Percentiles rank a stretch among this genome's conserved stretches.
Conservation (phyloP, 805 yeast species). For the Yamadazyma takamatsuzukensis region DNA sequence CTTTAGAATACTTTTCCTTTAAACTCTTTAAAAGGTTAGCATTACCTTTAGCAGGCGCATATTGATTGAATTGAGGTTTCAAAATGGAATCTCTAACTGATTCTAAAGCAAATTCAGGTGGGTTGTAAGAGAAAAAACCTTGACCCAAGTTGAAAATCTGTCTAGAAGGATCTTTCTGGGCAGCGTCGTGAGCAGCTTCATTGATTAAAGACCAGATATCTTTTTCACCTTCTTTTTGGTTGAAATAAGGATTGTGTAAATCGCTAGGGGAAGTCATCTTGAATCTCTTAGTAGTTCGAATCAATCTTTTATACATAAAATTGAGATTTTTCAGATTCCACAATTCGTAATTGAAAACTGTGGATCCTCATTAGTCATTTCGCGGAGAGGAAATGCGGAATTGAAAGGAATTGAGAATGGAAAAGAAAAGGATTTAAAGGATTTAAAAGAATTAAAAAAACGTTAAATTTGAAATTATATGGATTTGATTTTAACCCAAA, state of each 20-base stretch:
- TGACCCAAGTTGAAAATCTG: conserved; percentile 90
- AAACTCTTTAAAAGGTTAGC: conserved; percentile 70
- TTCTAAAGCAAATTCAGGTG: conserved; percentile 86
- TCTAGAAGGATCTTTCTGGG: conserved; percentile 55
- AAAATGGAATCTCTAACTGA: conserved; percentile 78
- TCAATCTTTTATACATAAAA: too few relatives aligned
- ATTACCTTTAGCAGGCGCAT: conserved; percentile 88
- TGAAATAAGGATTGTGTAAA: conserved; percentile 62
- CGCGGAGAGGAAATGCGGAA: too few relatives aligned
- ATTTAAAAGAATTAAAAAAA: too few relatives aligned
- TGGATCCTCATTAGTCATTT: conserved; percentile 4
- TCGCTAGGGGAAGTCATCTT: conserved; percentile 6
- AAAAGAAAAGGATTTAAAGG: too few relatives aligned
- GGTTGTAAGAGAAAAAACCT: conserved; percentile 94
- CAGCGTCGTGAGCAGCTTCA: conserved; percentile 89
- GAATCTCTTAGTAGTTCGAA: too few relatives aligned
- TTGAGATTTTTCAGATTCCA: background rate
- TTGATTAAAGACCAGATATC: conserved; percentile 96
- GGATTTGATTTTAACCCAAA: too few relatives aligned
- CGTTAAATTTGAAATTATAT: too few relatives aligned
- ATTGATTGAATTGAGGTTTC: conserved; percentile 78
- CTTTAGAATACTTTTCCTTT: conserved; percentile 66
- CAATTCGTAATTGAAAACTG: background rate
- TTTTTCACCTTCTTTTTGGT: conserved; percentile 57
- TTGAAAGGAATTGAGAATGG: too few relatives aligned